Evolutionary conservation across 2,329 filamentous ascomycete genomes (phyloP), one percentile per base, ranked within the genome.

Genomic region (Nigrospora sphaerica): DNA sequence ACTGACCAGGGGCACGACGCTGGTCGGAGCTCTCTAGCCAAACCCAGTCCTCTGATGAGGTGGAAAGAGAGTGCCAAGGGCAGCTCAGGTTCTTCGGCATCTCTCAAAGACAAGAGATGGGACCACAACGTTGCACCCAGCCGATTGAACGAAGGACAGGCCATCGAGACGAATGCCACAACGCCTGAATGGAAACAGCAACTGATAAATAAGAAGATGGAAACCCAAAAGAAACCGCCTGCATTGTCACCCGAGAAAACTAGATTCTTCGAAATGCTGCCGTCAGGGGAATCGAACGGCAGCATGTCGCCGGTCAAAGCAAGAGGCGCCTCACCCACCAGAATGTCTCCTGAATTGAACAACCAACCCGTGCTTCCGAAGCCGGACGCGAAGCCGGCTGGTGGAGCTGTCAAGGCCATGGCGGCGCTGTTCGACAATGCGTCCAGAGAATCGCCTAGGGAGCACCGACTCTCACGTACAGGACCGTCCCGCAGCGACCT

Each of bases 341-440:
- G 49, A 36, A 41, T 13, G 19, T 32, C 5, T 6, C 42, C 46
- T 36, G 35, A 42, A n/a, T 39, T 42, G 32, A 13, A 12, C 34
- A 52, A 36, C 6, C 43, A 40, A n/a, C 37, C 49, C 11, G 11
- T 37, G 16, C 49, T 52, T 11, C 53, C 49, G 28, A 55, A 56
- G 38, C 58, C 59, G 9, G 44, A 47, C 18, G 61, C 55, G 5
- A 59, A 50, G 44, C 58, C 60, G 0, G 45, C 52, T 4, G 55
- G 53, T 18, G 70, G 59, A 18, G 57, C 57, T 4, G 74, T 77
- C 12, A 73, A 62, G 52, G 73, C 72, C 2, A 76, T 80, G 65
- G 69, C 75, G 4, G 75, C 75, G 33, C 66, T 70, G 55, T 78
- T 78, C 56, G 73, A 80, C 50, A 67, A 54, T 36, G 61, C 59